Evolutionary conservation across 108 stramenopile species (phyloP), one percentile per base, ranked within the genome.

Genomic region (Nannochloropsis salina): DNA sequence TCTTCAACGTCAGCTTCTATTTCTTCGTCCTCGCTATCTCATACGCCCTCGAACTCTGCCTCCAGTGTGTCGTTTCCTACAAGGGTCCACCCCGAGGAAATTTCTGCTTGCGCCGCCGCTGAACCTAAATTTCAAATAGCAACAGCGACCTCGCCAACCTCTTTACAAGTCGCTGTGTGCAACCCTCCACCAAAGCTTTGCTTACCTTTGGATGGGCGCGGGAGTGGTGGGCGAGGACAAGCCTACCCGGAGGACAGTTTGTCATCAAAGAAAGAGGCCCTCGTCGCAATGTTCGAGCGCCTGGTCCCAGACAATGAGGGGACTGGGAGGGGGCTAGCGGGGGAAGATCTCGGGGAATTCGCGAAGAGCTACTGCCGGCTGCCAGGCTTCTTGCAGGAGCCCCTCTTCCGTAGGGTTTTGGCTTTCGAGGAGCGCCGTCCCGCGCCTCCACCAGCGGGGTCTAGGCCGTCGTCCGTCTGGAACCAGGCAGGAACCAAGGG

Each of bases 361-460:
- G 95, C 96, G 81, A 98, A 96, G 85, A 95, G 95, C 79, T 86
- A 96, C 31, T 97, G 95, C 88, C 89, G 91, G 20, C 94, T 98
- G 86, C 96, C 97, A 15, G 93, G 95, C 61, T 98, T 96, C 90
- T 96, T 96, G 88, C 96, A 96, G 88, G 91, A 92, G 41, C 94
- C 95, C 42, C 83, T 98, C 42, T 98, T 93, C 87, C 87, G 92
- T 82, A 91, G 96, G 4, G 94, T 97, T 45, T 45, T 95, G 22
- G 41, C 81, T 5, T 40, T 42, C 42, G 3, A 22, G 81, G 85
- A 21, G 86, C 84, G 44, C 40, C 84, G 44, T 40, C 85, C 41
- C 43, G 84, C 11, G 42, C 22, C 82, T 51, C 47, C 83, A 74
- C 20, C 61, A 74, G 4, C 61, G 3, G 61, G 20, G 6, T 15